Evolutionary conservation across 192 early-diverging fungal species (phyloP), one percentile per base, ranked within the genome.

Genomic region (Dissophora globulifera): DNA sequence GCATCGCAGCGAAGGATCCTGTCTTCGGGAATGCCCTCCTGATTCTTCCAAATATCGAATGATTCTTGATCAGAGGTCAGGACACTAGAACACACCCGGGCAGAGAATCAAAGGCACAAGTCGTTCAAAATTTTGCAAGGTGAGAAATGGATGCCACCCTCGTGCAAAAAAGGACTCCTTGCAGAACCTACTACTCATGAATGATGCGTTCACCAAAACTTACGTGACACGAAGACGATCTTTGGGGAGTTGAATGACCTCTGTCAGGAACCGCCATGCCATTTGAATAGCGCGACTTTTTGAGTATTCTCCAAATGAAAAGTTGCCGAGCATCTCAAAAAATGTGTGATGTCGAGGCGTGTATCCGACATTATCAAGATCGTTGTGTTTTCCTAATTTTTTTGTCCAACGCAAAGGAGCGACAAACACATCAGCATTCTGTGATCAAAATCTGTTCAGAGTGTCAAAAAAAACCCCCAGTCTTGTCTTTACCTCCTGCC

Each of bases 241-340:
- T 38, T 67, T 46, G 41, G 87, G 87, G 6, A 88, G 50, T n/a
- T 84, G 33, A 3, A 88, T 33, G 35, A 83, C 81, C 11, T 87
- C 56, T 17, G 82, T 76, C 50, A 90, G 62, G 48, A 86, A 90
- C 10, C 65, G 51, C 86, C 86, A 88, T 12, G 86, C 86, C 79
- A 83, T 81, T n/a, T 47, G 63, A 47, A 88, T 85, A 10, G 86
- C 88, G 26, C 78, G 59, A 12, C 50, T 43, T 50, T 86, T 89
- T 27, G 72, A 63, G 61, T 87, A 86, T 11, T 70, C 45, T n/a
- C 88, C 88, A 79, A 89, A 87, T 0, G 86, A 86, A 67, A 89
- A 89, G 35, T 86, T 86, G 10, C 88, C 88, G 20, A 89, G 62
- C 88, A 89, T 89, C 63, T 89, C 88, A 68, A 89, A 89, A 42